These are phyloP conservation scores for Musa beccarii DNA, from an alignment of 176 grass and related monocot genomes.

Conservation along the genomic window DNA sequence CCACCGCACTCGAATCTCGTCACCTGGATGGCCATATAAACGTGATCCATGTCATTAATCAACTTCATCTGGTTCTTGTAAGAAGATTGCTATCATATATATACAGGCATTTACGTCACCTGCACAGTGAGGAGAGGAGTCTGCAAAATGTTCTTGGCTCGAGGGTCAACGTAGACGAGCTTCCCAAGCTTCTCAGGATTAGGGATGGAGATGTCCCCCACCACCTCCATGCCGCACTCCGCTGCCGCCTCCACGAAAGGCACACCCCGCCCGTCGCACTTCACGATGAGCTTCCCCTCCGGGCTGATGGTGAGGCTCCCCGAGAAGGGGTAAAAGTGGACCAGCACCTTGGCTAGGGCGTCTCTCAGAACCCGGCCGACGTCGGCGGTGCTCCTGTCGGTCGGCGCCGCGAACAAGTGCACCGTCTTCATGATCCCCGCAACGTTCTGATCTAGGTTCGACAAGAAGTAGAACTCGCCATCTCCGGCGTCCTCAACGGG, in stretches of 20 bases:
- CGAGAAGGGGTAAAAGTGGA: conserved; percentile 39
- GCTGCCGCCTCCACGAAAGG: conserved; percentile 39
- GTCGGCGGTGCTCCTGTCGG: not conserved
- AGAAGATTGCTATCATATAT: not conserved
- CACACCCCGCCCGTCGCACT: conserved; percentile 34
- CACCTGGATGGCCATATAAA: conserved; percentile 22
- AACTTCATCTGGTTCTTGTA: no score
- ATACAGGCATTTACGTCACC: not conserved
- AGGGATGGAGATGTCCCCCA: conserved; percentile 26
- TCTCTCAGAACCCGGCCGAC: conserved; percentile 22
- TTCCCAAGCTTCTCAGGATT: conserved; percentile 18
- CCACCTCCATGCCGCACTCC: conserved; percentile 19
- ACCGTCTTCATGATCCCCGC: conserved; percentile 52
- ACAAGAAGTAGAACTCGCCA: conserved; percentile 42
- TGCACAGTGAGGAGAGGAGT: conserved; percentile 36
- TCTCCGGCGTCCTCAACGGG: conserved; percentile 2
- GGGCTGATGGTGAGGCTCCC: conserved; percentile 27
- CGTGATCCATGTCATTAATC: no score
- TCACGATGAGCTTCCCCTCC: conserved; percentile 40
- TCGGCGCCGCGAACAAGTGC: conserved; percentile 33
- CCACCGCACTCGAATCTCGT: conserved; percentile 46
- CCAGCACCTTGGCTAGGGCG: conserved; percentile 41
- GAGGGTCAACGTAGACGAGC: conserved; percentile 29
- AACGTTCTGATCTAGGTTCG: conserved; percentile 52
- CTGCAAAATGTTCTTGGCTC: conserved; percentile 12